Evolutionary conservation across 2,329 filamentous ascomycete species (phyloP).

Genomic region (Nothophaeocryptopus gaeumannii): DNA sequence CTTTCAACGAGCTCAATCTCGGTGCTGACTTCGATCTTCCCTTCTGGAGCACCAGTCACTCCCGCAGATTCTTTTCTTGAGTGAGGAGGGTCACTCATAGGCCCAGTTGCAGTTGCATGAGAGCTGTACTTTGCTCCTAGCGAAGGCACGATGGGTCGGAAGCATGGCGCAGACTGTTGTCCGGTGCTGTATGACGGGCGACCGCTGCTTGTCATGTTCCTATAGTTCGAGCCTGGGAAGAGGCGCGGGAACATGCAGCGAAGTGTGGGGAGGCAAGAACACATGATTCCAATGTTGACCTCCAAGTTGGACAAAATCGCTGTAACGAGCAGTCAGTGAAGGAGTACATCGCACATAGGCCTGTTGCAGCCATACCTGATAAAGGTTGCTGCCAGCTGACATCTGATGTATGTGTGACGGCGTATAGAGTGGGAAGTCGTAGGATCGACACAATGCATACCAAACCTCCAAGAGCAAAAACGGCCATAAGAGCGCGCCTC

Average conservation of each 20-base stretch:
- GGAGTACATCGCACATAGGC: too few species aligned
- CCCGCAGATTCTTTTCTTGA: too few species aligned
- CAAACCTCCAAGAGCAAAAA: conserved; percentile 35
- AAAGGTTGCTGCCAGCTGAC: conserved; percentile 31
- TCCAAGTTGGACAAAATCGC: conserved; percentile 37
- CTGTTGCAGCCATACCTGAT: conserved; percentile 3
- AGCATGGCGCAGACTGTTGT: too few species aligned
- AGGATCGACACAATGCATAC: conserved; percentile 34
- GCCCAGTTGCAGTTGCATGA: too few species aligned
- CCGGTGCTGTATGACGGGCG: too few species aligned
- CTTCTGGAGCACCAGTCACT: too few species aligned
- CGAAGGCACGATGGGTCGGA: too few species aligned
- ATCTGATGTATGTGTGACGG: conserved; percentile 26
- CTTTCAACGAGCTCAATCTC: too few species aligned
- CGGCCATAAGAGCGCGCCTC: conserved; percentile 33
- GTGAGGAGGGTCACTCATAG: too few species aligned
- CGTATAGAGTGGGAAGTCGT: conserved; percentile 28
- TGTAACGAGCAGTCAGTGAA: neutral
- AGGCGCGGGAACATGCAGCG: conserved; percentile 37
- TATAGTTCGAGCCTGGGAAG: conserved; percentile 15
- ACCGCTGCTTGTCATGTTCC: too few species aligned
- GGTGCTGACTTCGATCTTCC: too few species aligned
- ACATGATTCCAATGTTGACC: conserved; percentile 37
- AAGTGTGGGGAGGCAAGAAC: conserved; percentile 37
- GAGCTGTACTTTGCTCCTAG: too few species aligned